These are phyloP conservation scores for Backusella luteola DNA, from an alignment of 192 early-diverging fungal genomes.

Conservation along the genomic window DNA sequence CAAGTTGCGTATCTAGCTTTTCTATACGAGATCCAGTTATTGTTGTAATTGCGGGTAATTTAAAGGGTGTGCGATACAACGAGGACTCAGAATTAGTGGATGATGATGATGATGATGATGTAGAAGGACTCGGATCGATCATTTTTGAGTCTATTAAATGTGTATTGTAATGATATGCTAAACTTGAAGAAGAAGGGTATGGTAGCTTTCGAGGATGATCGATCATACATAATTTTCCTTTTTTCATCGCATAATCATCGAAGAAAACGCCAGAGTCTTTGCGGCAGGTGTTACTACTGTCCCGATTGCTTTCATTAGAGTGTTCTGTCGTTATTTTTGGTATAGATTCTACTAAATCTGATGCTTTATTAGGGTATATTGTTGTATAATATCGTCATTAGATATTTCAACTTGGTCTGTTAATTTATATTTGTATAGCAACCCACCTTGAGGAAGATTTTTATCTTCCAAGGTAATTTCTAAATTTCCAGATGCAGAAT, in stretches of 20 bases:
- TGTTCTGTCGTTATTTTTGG: conserved; percentile 14
- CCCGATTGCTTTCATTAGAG: not conserved
- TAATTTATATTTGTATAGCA: not conserved
- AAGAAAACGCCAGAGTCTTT: conserved; percentile 17
- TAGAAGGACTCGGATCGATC: not conserved
- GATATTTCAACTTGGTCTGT: no score
- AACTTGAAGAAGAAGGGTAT: not conserved
- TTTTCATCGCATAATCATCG: not conserved
- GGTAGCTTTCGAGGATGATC: not conserved
- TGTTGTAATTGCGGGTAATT: conserved; percentile 6
- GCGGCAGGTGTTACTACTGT: not conserved
- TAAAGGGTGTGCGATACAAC: not conserved
- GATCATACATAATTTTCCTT: not conserved
- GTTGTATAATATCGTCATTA: no score
- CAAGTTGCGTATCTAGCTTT: not conserved
- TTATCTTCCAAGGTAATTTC: not conserved
- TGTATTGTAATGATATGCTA: not conserved
- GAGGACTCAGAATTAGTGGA: not conserved
- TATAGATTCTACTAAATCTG: conserved; percentile 17
- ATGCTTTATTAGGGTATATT: not conserved
- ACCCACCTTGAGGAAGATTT: not conserved
- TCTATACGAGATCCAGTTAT: not conserved
- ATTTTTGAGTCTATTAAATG: not conserved
- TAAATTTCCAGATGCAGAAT: not conserved
- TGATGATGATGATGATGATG: not conserved